Percentiles rank a stretch among this genome's conserved stretches.
phyloP scores from a whole-genome alignment of 805 yeast species.

The Ogataea siamensis region DNA sequence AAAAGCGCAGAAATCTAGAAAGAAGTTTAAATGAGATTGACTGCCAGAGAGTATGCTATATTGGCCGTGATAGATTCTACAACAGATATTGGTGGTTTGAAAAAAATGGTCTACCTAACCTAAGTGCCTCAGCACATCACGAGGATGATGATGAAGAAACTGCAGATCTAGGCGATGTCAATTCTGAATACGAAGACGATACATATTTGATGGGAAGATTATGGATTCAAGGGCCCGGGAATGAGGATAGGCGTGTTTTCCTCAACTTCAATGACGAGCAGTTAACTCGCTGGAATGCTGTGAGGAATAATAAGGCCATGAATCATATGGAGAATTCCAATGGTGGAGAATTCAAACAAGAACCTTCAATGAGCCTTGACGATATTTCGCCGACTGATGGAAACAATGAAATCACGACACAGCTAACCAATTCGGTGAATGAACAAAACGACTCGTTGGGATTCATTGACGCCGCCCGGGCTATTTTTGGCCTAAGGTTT shows the following conservation, averaged over 20 bases:
- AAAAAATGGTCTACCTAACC: slow-evolving; percentile 68
- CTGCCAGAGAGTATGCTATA: slow-evolving; percentile 66
- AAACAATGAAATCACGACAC: no score
- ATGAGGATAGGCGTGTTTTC: slow-evolving; percentile 37
- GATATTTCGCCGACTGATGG: no score
- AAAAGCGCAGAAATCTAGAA: slow-evolving; percentile 54
- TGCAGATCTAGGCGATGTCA: slow-evolving; percentile 40
- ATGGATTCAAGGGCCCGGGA: slow-evolving; percentile 81
- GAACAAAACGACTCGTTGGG: no score
- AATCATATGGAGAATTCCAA: background rate
- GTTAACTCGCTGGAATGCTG: slow-evolving; percentile 31
- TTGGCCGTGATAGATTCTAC: slow-evolving; percentile 81
- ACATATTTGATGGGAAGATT: slow-evolving; percentile 42
- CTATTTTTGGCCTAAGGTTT: slow-evolving; percentile 34
- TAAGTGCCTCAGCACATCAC: slow-evolving; percentile 21
- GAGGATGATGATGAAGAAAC: slow-evolving; percentile 31
- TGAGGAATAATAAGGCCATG: no score
- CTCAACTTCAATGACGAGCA: slow-evolving; percentile 39
- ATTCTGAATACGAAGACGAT: slow-evolving; percentile 48
- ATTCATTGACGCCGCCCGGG: slow-evolving; percentile 30
- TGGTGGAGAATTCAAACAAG: background rate
- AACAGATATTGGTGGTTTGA: slow-evolving; percentile 98
- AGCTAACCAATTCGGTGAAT: no score
- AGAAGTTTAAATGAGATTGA: slow-evolving; percentile 65
- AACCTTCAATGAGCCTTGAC: no score